These are phyloP conservation scores for Solanum clarkiae DNA, from an alignment of 257 asterid species.

Conservation along the genomic window DNA sequence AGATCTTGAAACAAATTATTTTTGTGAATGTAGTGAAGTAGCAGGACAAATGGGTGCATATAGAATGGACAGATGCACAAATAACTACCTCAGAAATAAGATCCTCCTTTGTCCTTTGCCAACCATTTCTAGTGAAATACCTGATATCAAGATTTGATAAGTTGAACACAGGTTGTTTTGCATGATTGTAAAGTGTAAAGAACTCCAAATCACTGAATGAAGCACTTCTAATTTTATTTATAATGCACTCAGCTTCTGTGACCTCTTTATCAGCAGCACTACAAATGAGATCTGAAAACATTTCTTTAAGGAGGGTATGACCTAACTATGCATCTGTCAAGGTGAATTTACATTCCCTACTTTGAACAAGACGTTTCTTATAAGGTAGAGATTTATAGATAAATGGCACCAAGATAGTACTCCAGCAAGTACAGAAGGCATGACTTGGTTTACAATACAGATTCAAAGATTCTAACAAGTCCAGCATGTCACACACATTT, in stretches of 20 bases:
- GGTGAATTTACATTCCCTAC: not conserved
- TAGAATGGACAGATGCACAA: not conserved
- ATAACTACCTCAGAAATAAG: constrained; percentile 46
- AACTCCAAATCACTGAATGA: not conserved
- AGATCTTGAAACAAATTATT: not conserved
- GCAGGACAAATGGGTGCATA: not conserved
- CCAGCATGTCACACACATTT: not conserved
- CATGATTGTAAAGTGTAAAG: not conserved
- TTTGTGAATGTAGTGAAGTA: not conserved
- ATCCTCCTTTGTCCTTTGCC: constrained; percentile 87
- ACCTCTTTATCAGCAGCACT: not conserved
- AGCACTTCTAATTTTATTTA: not conserved
- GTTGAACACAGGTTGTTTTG: not conserved
- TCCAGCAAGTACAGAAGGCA: not conserved
- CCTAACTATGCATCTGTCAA: not conserved
- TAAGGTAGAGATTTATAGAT: not conserved
- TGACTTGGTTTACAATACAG: not conserved
- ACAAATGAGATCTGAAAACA: not conserved
- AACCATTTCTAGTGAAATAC: constrained; percentile 79
- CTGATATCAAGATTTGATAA: constrained; percentile 23
- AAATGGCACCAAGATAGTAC: not conserved
- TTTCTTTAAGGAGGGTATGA: not conserved
- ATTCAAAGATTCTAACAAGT: not conserved
- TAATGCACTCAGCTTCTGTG: not conserved
- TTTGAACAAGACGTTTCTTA: not conserved